Evolutionary conservation across 2,329 filamentous ascomycete genomes (phyloP).

Genomic region (Zasmidium citrigriseum): DNA sequence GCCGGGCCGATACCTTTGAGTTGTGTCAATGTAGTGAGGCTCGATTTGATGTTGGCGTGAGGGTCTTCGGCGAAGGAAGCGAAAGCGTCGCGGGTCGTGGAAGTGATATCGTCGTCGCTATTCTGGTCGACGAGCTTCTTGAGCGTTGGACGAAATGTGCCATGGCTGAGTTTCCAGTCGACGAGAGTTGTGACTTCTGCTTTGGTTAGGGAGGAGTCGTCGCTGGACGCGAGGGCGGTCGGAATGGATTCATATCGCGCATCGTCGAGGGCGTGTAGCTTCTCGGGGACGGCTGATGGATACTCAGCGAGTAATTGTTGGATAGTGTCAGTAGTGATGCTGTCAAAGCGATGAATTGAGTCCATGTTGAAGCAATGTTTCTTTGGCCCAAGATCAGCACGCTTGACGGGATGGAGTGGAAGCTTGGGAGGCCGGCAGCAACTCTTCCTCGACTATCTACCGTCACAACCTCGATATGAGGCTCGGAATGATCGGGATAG

Average conservation of each 20-base stretch:
- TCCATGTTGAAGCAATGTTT: slow-evolving; percentile 4
- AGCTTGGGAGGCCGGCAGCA: not conserved
- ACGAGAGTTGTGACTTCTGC: slow-evolving; percentile 63
- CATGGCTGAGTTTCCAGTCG: slow-evolving; percentile 69
- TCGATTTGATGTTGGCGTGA: slow-evolving; percentile 30
- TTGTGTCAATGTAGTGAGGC: slow-evolving; percentile 57
- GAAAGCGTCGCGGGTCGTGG: slow-evolving; percentile 57
- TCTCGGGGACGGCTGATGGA: slow-evolving; percentile 24
- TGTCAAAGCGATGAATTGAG: slow-evolving; percentile 15
- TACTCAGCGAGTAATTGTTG: slow-evolving; percentile 28
- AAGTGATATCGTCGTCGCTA: slow-evolving; percentile 46
- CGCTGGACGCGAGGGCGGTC: slow-evolving; percentile 43
- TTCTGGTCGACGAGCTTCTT: slow-evolving; percentile 60
- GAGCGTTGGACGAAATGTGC: slow-evolving; percentile 52
- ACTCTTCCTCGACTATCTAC: not conserved
- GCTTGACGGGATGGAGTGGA: not conserved
- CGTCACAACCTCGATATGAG: not conserved
- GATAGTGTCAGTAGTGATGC: slow-evolving; percentile 27
- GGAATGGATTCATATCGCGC: slow-evolving; percentile 61
- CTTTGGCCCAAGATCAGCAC: not conserved
- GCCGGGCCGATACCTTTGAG: slow-evolving; percentile 79
- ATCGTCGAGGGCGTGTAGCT: slow-evolving; percentile 59
- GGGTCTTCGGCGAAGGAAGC: slow-evolving; percentile 39
- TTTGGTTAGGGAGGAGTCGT: slow-evolving; percentile 50
- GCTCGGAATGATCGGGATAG: not conserved